Conservation (phyloP, 768 basidiomycete genomes). For the Gloeophyllum trabeum region DNA sequence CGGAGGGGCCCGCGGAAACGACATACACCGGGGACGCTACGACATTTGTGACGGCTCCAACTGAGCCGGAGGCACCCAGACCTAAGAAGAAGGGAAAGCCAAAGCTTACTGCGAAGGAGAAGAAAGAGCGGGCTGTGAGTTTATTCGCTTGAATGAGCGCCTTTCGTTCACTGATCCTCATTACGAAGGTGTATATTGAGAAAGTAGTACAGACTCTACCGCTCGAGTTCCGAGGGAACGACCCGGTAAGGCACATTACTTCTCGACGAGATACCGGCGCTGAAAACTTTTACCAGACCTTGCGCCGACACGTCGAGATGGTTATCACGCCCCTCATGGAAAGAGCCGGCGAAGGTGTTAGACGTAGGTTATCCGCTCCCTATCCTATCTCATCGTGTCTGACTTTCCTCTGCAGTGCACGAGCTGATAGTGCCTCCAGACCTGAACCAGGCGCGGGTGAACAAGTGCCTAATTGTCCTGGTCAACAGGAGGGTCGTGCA, state of each 20-base stretch:
- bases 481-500: constrained; percentile 78
- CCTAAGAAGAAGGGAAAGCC: constrained; percentile 46
- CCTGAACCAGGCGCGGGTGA: constrained; percentile 82
- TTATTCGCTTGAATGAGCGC: neutral
- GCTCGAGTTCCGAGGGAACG: constrained; percentile 82
- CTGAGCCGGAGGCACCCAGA: constrained; percentile 21
- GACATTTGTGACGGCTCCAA: constrained; percentile 23
- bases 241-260: constrained; percentile 48
- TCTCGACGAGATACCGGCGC: neutral
- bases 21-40: constrained; percentile 26
- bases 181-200: constrained; percentile 47
- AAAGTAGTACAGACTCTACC: constrained; percentile 68
- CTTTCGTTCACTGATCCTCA: neutral
- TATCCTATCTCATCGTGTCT: neutral
- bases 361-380: constrained; percentile 32
- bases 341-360: constrained; percentile 45
- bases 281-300: constrained; percentile 28
- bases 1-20: constrained; percentile 21
- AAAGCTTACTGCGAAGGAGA: constrained; percentile 69
- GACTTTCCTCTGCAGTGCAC: constrained; percentile 34
- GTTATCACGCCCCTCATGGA: constrained; percentile 74
- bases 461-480: constrained; percentile 87
- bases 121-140: constrained; percentile 67
- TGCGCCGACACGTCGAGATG: constrained; percentile 69
- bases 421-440: constrained; percentile 74